These are phyloP conservation scores for Selaginella tamariscina DNA, from an alignment of 75 land plant species.

Conservation along the genomic window DNA sequence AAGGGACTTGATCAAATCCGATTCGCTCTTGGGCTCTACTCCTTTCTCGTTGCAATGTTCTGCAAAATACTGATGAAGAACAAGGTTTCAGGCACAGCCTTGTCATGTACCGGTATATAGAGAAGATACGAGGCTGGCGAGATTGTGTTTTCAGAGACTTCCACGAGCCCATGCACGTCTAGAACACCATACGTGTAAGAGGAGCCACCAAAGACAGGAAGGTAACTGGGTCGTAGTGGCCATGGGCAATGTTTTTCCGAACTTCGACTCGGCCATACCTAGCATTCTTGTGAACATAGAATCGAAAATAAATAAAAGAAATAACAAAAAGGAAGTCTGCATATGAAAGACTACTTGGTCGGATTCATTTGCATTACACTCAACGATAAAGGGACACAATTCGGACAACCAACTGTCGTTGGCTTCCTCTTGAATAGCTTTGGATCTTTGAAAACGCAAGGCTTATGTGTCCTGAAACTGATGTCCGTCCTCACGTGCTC, in stretches of 20 bases:
- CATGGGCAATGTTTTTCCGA: background rate
- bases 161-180: constrained; percentile 1
- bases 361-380: constrained; percentile 1
- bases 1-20: constrained; percentile 3
- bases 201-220: constrained; percentile 1
- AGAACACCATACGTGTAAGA: constrained; percentile 3
- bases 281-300: background rate
- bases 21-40: constrained; percentile 3
- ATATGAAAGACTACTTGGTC: background rate
- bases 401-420: background rate
- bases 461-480: background rate
- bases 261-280: constrained; percentile 1
- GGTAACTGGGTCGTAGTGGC: constrained; percentile 4
- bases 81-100: constrained; percentile 3
- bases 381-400: background rate
- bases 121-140: background rate
- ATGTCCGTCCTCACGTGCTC: constrained; percentile 2
- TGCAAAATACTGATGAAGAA: constrained; percentile 2
- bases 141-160: constrained; percentile 1
- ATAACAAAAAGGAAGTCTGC: background rate
- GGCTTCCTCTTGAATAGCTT: constrained; percentile 1
- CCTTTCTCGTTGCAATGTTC: background rate
- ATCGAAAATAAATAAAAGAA: background rate
- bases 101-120: background rate
- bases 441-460: constrained; percentile 3